Conservation (phyloP, 2,329 filamentous ascomycete genomes). For the Talaromyces marneffei region DNA sequence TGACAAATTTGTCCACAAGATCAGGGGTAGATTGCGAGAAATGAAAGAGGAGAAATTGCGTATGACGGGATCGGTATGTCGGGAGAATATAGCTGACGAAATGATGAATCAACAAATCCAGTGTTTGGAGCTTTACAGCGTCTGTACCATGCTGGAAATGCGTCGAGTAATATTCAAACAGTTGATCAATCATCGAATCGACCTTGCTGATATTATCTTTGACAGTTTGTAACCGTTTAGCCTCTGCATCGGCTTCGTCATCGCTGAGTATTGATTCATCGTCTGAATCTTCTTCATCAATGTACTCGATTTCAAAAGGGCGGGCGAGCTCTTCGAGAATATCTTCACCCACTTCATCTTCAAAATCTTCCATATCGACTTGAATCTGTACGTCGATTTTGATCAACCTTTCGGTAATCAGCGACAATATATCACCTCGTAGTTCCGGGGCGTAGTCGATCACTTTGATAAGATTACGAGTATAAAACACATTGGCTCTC, state of each 20-base stretch:
- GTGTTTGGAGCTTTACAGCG: slow-evolving; percentile 63
- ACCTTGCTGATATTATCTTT: slow-evolving; percentile 84
- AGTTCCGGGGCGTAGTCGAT: slow-evolving; percentile 72
- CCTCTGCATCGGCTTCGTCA: slow-evolving; percentile 44
- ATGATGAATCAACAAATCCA: slow-evolving; percentile 74
- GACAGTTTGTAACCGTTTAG: slow-evolving; percentile 57
- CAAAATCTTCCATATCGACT: slow-evolving; percentile 83
- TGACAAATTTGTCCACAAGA: slow-evolving; percentile 76
- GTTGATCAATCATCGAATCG: slow-evolving; percentile 78
- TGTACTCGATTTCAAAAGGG: slow-evolving; percentile 37
- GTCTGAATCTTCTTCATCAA: slow-evolving; percentile 54
- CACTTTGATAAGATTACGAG: slow-evolving; percentile 74
- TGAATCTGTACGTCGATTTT: slow-evolving; percentile 96
- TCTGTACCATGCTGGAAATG: slow-evolving; percentile 64
- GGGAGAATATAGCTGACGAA: slow-evolving; percentile 85
- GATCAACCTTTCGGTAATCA: slow-evolving; percentile 80
- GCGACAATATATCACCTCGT: slow-evolving; percentile 70
- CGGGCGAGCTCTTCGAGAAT: slow-evolving; percentile 47
- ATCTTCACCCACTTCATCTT: slow-evolving; percentile 76
- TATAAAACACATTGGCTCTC: slow-evolving; percentile 77
- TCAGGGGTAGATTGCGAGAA: slow-evolving; percentile 77
- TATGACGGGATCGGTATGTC: slow-evolving; percentile 85
- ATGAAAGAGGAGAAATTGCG: slow-evolving; percentile 93
- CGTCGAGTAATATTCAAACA: slow-evolving; percentile 77
- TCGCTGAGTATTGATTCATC: slow-evolving; percentile 57